Conservation (phyloP, 495 filamentous ascomycete genomes). For the Elasticomyces elasticus region DNA sequence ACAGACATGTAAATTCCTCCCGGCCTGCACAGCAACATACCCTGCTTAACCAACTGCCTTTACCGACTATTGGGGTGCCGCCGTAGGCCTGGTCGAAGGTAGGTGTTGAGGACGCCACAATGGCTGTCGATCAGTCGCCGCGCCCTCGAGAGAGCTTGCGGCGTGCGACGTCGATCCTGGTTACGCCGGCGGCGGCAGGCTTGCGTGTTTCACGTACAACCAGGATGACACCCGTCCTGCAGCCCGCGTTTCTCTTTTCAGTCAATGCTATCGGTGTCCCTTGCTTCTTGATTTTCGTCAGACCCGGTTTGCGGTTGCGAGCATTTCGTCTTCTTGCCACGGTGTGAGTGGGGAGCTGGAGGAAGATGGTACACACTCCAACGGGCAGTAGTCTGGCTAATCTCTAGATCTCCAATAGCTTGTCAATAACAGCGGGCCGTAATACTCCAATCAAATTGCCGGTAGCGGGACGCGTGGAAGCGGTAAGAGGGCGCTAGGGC, state of each 20-base stretch:
- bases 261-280: background rate
- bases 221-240: background rate
- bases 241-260: background rate
- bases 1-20: background rate
- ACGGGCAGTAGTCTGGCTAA: too few relatives aligned
- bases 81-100: slow-evolving; percentile 17
- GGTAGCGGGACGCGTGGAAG: background rate
- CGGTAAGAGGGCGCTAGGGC: background rate
- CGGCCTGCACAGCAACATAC: background rate
- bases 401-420: background rate
- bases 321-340: too few relatives aligned
- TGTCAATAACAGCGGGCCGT: background rate
- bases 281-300: background rate
- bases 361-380: background rate
- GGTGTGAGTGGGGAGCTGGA: background rate
- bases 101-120: slow-evolving; percentile 3
- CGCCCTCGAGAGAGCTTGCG: background rate
- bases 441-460: background rate
- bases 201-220: slow-evolving; percentile 3
- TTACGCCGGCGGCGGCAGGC: background rate
- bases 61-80: background rate
- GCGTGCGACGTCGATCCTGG: background rate
- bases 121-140: background rate
- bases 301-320: background rate
- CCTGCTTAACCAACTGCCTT: slow-evolving; percentile 3